Evolutionary conservation across 345 rosid genomes (phyloP).

Genomic region (Hypericum perforatum): DNA sequence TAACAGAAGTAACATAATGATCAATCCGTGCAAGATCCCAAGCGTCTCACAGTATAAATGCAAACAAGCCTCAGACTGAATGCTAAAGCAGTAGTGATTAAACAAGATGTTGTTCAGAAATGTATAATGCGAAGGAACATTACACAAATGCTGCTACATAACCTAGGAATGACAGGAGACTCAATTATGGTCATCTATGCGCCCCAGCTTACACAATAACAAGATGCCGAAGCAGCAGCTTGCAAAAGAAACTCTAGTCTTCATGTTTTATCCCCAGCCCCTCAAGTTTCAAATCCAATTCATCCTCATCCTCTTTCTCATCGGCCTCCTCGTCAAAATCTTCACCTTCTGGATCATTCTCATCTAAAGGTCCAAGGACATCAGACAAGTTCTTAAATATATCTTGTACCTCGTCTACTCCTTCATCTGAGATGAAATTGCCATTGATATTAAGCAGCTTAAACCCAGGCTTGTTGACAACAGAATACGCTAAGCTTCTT

Average conservation of each 20-base stretch:
- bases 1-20: no score
- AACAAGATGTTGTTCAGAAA: no score
- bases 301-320: constrained; percentile 39
- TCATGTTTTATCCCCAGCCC: constrained; percentile 52
- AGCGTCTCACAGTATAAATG: no score
- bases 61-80: no score
- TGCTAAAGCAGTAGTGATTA: no score
- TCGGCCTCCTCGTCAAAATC: constrained; percentile 56
- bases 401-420: constrained; percentile 26
- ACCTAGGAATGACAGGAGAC: constrained; percentile 7
- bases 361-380: constrained; percentile 23
- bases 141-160: constrained; percentile 6
- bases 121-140: not conserved
- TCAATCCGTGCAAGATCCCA: no score
- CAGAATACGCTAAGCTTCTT: constrained; percentile 23
- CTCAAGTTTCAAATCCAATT: constrained; percentile 63
- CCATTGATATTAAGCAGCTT: constrained; percentile 24
- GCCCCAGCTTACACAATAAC: constrained; percentile 8
- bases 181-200: constrained; percentile 6
- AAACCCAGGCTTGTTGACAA: constrained; percentile 16
- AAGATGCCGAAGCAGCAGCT: not conserved
- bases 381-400: constrained; percentile 18
- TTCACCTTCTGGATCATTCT: constrained; percentile 51
- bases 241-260: constrained; percentile 15
- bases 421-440: constrained; percentile 27